Conservation (phyloP, 2,329 filamentous ascomycete genomes). For the Exophiala spinifera region DNA sequence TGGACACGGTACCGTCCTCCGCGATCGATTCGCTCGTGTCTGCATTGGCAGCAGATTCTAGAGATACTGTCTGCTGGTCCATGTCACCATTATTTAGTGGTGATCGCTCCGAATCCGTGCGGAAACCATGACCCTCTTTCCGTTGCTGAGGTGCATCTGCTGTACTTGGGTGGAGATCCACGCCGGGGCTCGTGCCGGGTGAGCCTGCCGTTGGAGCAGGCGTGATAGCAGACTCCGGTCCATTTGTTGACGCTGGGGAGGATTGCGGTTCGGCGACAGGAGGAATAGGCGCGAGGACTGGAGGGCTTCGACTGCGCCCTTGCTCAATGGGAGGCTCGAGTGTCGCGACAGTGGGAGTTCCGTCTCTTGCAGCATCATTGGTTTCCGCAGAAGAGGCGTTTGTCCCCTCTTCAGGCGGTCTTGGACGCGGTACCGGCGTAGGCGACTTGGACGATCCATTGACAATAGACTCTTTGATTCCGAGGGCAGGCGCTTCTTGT, state of each 20-base stretch:
- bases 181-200: slow-evolving; percentile 70
- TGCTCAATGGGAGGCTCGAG: not conserved
- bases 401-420: not conserved
- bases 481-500: no score
- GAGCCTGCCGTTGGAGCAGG: slow-evolving; percentile 66
- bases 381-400: not conserved
- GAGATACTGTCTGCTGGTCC: not conserved
- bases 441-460: not conserved
- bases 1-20: not conserved
- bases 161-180: slow-evolving; percentile 45
- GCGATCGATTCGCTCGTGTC: slow-evolving; percentile 10
- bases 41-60: slow-evolving; percentile 5
- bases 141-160: slow-evolving; percentile 5
- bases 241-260: slow-evolving; percentile 63
- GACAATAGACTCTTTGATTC: not conserved
- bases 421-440: not conserved
- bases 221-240: slow-evolving; percentile 68
- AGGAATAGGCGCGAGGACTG: slow-evolving; percentile 7
- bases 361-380: not conserved
- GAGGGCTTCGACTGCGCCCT: slow-evolving; percentile 8
- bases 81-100: not conserved
- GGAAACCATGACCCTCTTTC: slow-evolving; percentile 15
- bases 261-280: slow-evolving; percentile 37
- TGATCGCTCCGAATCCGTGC: slow-evolving; percentile 7
- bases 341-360: not conserved